Percentiles rank a stretch among this genome's conserved stretches.
Evolutionary conservation across 495 filamentous ascomycete species (phyloP).

Genomic region (Evernia prunastri): DNA sequence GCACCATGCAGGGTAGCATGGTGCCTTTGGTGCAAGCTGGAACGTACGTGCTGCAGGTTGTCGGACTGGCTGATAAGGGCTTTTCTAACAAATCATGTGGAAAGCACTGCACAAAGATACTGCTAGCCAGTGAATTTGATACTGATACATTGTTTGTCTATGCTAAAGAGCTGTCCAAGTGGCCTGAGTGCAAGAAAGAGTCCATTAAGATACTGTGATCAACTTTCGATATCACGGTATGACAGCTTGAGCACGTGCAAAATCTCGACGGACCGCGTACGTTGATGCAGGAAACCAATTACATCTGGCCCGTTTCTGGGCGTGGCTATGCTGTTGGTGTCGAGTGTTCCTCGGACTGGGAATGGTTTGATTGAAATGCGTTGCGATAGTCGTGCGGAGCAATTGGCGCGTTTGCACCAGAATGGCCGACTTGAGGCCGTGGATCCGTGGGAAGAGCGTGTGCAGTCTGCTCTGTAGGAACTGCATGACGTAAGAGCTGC

Average conservation of each 20-base stretch:
- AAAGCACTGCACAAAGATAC: background rate
- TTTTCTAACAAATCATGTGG: background rate
- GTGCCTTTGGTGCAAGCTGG: background rate
- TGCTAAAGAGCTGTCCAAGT: background rate
- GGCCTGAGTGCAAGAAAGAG: background rate
- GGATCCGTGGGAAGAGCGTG: background rate
- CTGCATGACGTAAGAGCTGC: background rate
- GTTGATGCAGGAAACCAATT: background rate
- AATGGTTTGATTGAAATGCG: background rate
- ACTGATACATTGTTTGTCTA: background rate
- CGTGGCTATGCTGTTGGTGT: background rate
- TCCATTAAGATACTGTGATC: conserved; percentile 4
- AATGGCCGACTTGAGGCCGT: background rate
- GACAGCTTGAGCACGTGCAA: conserved; percentile 5
- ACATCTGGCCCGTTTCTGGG: background rate
- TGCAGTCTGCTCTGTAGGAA: background rate
- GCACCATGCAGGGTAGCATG: background rate
- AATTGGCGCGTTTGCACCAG: background rate
- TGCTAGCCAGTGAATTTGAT: background rate
- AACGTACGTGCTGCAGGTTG: background rate
- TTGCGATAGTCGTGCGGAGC: background rate
- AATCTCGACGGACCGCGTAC: background rate
- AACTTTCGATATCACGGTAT: background rate
- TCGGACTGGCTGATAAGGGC: background rate
- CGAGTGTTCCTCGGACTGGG: background rate